Base-by-base conservation (phyloP, 2,329 filamentous ascomycete genomes). In the Dendryphion nanum region DNA sequence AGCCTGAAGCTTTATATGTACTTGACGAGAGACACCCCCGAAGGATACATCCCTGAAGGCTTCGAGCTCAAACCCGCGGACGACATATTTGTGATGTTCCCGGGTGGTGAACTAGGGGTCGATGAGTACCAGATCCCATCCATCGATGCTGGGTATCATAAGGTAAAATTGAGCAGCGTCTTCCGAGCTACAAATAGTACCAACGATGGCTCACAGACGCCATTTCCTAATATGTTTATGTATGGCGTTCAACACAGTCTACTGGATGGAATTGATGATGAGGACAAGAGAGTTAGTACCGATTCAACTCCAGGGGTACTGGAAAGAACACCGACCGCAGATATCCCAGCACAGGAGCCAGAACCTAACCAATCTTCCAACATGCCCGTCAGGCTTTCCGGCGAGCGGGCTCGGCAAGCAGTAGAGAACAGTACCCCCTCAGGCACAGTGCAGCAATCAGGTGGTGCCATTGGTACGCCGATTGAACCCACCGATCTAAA, bases 1-100 rank as follows among this genome's bases (percentile, higher is more conserved):
- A 68, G 58, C 35, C 44, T 76, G 8, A 67, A 64, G 7, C 64
- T 75, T 45, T 63, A 69, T 34, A 54, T 76, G 3, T 64, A 69
- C 37, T 74, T 73, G 46, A 68, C 60, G 3, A 57, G 70, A n/a
- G 53, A 66, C 13, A 66, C 63, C 35, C 59, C 66, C 6, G 34
- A 45, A 18, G 52, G 59, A 2, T 71, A 72, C 45, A 58, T 69
- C 32, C 66, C 71, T 14, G 53, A 53, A n/a, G 70, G 69, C 3
- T 74, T 73, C 33, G 49, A 53, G 7, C n/a, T n/a, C n/a, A 26
- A 8, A n/a, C 23, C 23, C 23, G 10, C 23, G 10, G 23, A 26
- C 3, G n/a, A 26, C n/a, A 8, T 26, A 8, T 26, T 26, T 26
- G 23, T 26, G 23, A 8, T 26, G 23, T 26, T 26, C 23, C 23